Percentiles rank a stretch among this genome's conserved stretches.
phyloP scores from a whole-genome alignment of 805 yeast genomes.

The Wickerhamiella siamensis region DNA sequence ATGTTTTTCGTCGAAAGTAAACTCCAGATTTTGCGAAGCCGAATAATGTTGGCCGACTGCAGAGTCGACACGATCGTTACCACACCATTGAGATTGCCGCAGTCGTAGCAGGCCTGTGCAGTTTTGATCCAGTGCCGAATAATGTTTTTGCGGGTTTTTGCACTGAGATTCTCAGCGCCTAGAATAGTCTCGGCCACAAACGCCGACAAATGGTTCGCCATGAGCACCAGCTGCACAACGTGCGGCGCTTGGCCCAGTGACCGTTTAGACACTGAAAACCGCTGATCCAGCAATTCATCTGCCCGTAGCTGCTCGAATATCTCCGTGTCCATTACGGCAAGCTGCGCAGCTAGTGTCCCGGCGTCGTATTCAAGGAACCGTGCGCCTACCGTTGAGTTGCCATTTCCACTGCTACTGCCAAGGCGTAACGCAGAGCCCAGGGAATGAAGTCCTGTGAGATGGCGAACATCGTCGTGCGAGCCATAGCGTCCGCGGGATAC shows the following conservation, averaged over 20 bases:
- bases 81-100: constrained; percentile 23
- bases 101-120: constrained; percentile 22
- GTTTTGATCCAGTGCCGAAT: constrained; percentile 27
- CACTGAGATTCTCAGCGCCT: constrained; percentile 16
- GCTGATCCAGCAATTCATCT: constrained; percentile 24
- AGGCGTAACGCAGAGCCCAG: constrained; percentile 6
- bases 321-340: constrained; percentile 23
- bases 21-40: constrained; percentile 26
- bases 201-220: constrained; percentile 25
- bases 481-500: background rate
- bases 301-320: constrained; percentile 20
- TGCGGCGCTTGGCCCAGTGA: constrained; percentile 22
- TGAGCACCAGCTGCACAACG: constrained; percentile 19
- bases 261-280: constrained; percentile 22
- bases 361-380: constrained; percentile 21
- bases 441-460: background rate
- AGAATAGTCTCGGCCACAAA: constrained; percentile 26
- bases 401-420: background rate
- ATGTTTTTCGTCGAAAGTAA: constrained; percentile 19
- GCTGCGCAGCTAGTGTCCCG: constrained; percentile 23
- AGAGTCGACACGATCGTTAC: constrained; percentile 24
- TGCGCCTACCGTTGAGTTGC: background rate
- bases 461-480: constrained; percentile 1
- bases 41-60: constrained; percentile 24
- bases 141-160: constrained; percentile 22